phyloP scores from a whole-genome alignment of 164 flowering plant species.

The Santalum album region DNA sequence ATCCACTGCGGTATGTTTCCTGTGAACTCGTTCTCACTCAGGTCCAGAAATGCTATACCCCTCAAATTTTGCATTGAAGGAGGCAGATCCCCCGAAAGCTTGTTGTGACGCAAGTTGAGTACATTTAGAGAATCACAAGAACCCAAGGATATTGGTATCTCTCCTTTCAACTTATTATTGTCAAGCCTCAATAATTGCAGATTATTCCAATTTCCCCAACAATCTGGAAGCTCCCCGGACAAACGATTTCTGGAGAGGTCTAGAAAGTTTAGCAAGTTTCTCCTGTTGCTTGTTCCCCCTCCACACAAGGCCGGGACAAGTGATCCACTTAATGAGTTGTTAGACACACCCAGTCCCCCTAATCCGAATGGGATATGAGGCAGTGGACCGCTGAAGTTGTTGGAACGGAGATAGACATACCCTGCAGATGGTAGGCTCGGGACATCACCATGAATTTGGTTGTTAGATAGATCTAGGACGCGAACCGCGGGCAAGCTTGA shows the following conservation, averaged over 20 bases:
- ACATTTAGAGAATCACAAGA: neutral
- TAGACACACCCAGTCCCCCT: too few relatives aligned
- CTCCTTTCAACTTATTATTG: neutral
- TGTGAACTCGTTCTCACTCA: slow-evolving; percentile 1
- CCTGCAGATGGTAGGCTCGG: too few relatives aligned
- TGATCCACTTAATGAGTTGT: too few relatives aligned
- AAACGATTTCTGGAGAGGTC: slow-evolving; percentile 3
- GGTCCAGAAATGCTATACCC: neutral
- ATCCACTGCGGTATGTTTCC: slow-evolving; percentile 17
- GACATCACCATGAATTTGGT: too few relatives aligned
- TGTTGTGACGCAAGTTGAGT: neutral
- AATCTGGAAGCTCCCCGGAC: neutral
- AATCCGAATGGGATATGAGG: too few relatives aligned
- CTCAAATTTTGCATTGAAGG: neutral
- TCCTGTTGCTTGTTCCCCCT: neutral
- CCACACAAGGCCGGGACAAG: neutral
- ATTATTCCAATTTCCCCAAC: neutral
- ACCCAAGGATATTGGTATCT: neutral
- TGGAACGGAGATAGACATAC: too few relatives aligned
- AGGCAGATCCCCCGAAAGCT: neutral
- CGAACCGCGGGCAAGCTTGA: too few relatives aligned
- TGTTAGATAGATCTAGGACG: too few relatives aligned
- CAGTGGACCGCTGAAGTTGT: too few relatives aligned
- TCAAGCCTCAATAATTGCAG: neutral
- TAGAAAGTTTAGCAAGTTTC: slow-evolving; percentile 2